A percentile compares a stretch with the other conserved stretches of the same genome.
phyloP scores from a whole-genome alignment of 2,329 filamentous ascomycete genomes.

The Aciculosporium take region DNA sequence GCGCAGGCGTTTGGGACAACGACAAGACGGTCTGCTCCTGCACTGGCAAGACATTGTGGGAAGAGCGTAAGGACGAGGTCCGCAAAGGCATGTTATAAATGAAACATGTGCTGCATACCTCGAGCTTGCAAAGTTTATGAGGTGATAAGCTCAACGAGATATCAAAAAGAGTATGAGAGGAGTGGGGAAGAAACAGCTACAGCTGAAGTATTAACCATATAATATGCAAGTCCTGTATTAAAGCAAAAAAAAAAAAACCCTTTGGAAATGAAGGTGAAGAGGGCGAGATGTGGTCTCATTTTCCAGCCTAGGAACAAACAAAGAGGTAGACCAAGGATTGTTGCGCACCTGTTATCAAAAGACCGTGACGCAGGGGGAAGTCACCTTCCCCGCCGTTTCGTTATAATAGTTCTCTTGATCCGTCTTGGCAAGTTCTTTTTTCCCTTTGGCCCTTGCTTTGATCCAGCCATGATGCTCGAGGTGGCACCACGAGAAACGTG shows the following conservation, averaged over 20 bases:
- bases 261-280: too few relatives aligned
- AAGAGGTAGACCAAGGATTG: too few relatives aligned
- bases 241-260: too few relatives aligned
- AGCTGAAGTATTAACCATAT: not conserved
- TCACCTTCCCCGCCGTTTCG: not conserved
- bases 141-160: not conserved
- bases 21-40: constrained; percentile 97
- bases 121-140: not conserved
- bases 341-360: too few relatives aligned
- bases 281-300: too few relatives aligned
- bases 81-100: constrained; percentile 75
- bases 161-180: not conserved
- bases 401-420: not conserved
- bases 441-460: not conserved
- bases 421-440: constrained; percentile 2
- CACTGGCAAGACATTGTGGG: constrained; percentile 95
- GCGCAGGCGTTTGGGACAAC: constrained; percentile 97
- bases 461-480: not conserved
- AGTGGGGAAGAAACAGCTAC: not conserved
- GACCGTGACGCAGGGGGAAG: too few relatives aligned
- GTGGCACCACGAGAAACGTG: not conserved
- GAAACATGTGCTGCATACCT: not conserved
- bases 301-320: not conserved
- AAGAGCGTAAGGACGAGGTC: constrained; percentile 84
- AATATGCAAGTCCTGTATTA: not conserved